phyloP scores from a whole-genome alignment of 352 stramenopile species.

The Plasmopara muralis region DNA sequence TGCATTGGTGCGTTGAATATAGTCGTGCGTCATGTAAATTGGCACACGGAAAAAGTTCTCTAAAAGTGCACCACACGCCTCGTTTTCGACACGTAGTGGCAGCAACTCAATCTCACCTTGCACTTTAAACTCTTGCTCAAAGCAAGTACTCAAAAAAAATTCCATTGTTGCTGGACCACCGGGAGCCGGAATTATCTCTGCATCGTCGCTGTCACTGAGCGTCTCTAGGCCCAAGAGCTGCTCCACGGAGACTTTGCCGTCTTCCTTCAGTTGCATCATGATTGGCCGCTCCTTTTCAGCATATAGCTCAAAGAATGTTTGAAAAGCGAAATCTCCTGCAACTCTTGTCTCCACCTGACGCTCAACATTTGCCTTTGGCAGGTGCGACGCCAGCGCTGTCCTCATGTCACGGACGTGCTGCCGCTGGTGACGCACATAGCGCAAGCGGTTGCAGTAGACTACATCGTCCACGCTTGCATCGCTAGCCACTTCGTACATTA shows the following conservation, averaged over 20 bases:
- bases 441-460: conserved; percentile 39
- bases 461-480: conserved; percentile 7
- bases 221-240: conserved; percentile 15
- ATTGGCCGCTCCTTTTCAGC: conserved; percentile 29
- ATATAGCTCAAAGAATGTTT: conserved; percentile 62
- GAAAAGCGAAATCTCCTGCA: conserved; percentile 30
- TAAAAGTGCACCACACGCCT: conserved; percentile 30
- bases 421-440: conserved; percentile 44
- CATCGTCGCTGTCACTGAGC: neutral
- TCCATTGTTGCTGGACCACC: conserved; percentile 2
- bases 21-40: conserved; percentile 52
- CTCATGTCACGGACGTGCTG: conserved; percentile 27
- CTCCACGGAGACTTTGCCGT: conserved; percentile 7
- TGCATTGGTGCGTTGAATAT: conserved; percentile 52
- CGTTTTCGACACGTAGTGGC: conserved; percentile 23
- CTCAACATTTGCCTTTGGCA: neutral
- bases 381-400: conserved; percentile 11
- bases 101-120: neutral
- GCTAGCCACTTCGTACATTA: conserved; percentile 11
- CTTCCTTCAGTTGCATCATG: conserved; percentile 21
- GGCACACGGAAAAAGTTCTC: conserved; percentile 42
- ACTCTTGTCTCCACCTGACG: conserved; percentile 15
- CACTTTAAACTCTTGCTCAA: conserved; percentile 11
- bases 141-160: conserved; percentile 17
- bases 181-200: conserved; percentile 1